Evolutionary conservation across 2,329 filamentous ascomycete genomes (phyloP).

Genomic region (Aspergillus transmontanensis): DNA sequence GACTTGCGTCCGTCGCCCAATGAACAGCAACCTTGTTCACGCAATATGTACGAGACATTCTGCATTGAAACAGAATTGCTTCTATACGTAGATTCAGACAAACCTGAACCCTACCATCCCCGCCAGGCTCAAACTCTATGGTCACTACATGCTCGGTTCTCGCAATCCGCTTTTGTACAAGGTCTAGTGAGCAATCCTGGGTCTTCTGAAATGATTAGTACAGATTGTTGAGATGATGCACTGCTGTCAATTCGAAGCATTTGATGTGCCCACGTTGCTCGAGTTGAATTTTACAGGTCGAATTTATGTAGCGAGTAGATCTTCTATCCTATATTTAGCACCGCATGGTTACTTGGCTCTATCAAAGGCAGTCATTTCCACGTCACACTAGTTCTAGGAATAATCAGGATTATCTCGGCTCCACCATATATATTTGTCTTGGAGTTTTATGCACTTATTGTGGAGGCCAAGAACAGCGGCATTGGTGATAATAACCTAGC

Average conservation of each 20-base stretch:
- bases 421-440: conserved; percentile 9
- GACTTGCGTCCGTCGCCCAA: neutral
- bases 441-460: conserved; percentile 2
- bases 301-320: conserved; percentile 25
- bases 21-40: neutral
- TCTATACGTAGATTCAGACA: neutral
- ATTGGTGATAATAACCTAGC: neutral
- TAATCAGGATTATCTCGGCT: conserved; percentile 6
- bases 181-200: neutral
- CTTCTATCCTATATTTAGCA: conserved; percentile 3
- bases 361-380: conserved; percentile 15
- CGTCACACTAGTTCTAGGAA: conserved; percentile 11
- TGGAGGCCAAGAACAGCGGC: neutral
- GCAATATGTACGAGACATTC: neutral
- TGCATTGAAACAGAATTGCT: too few relatives aligned
- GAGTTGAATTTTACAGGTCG: neutral
- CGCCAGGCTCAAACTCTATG: neutral
- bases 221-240: neutral
- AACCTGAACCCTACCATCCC: neutral
- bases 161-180: neutral
- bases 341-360: conserved; percentile 9
- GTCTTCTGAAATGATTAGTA: neutral
- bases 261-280: neutral
- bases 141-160: neutral
- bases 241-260: neutral